Conservation (phyloP, 2,329 filamentous ascomycete genomes). For the Pseudogymnoascus sp. region DNA sequence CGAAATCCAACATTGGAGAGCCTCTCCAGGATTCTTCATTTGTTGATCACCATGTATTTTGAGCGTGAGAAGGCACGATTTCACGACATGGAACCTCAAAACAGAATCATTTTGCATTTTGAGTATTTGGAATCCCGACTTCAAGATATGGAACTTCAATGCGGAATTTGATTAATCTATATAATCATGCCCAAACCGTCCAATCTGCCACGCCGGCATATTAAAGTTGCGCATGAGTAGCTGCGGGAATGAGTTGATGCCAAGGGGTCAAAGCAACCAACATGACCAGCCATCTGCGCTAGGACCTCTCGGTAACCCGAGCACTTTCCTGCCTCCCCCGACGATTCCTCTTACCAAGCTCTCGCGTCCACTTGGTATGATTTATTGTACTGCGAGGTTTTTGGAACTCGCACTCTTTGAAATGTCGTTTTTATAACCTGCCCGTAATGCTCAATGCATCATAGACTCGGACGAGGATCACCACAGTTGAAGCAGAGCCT, state of each 20-base stretch:
- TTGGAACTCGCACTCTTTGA: slow-evolving; percentile 3
- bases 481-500: slow-evolving; percentile 6
- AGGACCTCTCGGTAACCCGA: not conserved
- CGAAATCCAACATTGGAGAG: not conserved
- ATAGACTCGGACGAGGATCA: slow-evolving; percentile 7
- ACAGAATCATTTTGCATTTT: not conserved
- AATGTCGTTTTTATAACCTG: slow-evolving; percentile 1
- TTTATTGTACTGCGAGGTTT: not conserved
- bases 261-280: slow-evolving; percentile 8
- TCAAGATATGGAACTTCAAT: not conserved
- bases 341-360: slow-evolving; percentile 1
- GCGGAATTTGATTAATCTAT: not conserved
- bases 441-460: not conserved
- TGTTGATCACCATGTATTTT: not conserved
- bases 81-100: too few relatives aligned
- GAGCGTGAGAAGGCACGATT: too few relatives aligned
- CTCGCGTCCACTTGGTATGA: not conserved
- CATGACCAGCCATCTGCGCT: slow-evolving; percentile 7
- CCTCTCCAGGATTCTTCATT: not conserved
- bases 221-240: slow-evolving; percentile 7
- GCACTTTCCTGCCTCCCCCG: slow-evolving; percentile 5
- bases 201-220: not conserved
- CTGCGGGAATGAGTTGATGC: not conserved
- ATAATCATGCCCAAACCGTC: not conserved
- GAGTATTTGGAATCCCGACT: not conserved